phyloP scores from a whole-genome alignment of 2,329 filamentous ascomycete species.

The Akanthomyces uredinophilus region DNA sequence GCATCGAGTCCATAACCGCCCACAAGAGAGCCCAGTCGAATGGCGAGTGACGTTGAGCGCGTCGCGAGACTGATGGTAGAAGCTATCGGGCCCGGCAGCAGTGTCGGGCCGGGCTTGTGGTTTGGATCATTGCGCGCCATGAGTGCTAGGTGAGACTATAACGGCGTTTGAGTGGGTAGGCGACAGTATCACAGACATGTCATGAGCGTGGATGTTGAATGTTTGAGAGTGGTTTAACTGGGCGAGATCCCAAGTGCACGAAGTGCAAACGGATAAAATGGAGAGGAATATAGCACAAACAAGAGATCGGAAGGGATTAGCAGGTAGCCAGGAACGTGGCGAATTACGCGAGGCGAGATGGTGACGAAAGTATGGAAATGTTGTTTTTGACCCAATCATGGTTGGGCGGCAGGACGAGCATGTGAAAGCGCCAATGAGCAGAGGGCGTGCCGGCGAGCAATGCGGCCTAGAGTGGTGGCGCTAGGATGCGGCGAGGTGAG shows the following conservation, averaged over 20 bases:
- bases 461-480: background rate
- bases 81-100: conserved; percentile 54
- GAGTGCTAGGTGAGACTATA: background rate
- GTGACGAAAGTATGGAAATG: background rate
- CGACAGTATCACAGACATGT: background rate
- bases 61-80: conserved; percentile 56
- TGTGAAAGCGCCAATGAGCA: conserved; percentile 5
- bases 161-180: background rate
- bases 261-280: background rate
- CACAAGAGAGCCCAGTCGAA: conserved; percentile 49
- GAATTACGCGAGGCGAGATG: conserved; percentile 1
- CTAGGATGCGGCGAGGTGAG: background rate
- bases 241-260: background rate
- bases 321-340: conserved; percentile 6
- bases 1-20: conserved; percentile 48
- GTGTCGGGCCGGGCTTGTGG: conserved; percentile 35
- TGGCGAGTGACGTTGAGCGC: conserved; percentile 52
- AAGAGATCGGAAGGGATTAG: background rate
- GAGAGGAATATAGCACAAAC: background rate
- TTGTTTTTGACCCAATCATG: conserved; percentile 1
- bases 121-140: conserved; percentile 11
- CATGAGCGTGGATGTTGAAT: background rate
- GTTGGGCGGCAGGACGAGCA: conserved; percentile 1
- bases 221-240: background rate
- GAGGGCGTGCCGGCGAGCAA: background rate